These are phyloP conservation scores for Pulveroboletus frians DNA, from an alignment of 768 basidiomycete species.

Conservation along the genomic window DNA sequence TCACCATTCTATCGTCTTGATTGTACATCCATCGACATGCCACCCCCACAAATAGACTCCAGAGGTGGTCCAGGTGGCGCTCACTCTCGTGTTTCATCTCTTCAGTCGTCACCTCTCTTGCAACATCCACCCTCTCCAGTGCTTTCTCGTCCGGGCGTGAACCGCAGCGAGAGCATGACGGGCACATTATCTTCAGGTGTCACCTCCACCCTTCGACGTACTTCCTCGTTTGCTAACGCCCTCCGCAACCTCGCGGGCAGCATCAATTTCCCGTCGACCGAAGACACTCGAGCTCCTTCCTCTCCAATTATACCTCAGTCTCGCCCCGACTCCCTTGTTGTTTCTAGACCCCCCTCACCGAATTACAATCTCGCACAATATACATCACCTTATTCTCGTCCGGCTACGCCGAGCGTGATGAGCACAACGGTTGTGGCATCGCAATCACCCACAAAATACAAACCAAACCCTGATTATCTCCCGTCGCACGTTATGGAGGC, in stretches of 20 bases:
- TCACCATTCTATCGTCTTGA: constrained; percentile 80
- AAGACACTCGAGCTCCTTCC: constrained; percentile 45
- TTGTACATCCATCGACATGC: constrained; percentile 53
- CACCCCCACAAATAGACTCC: constrained; percentile 40
- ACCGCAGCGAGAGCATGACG: constrained; percentile 59
- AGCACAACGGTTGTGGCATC: constrained; percentile 21
- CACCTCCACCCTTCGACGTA: constrained; percentile 65
- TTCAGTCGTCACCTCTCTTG: constrained; percentile 45
- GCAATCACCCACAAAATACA: constrained; percentile 29
- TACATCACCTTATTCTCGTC: constrained; percentile 66
- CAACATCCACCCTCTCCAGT: constrained; percentile 45
- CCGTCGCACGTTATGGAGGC: constrained; percentile 83
- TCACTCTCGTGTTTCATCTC: constrained; percentile 43
- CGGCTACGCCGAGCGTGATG: constrained; percentile 38
- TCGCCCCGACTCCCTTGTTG: constrained; percentile 29
- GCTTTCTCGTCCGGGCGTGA: constrained; percentile 43
- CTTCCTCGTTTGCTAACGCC: constrained; percentile 76
- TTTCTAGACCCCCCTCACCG: constrained; percentile 72
- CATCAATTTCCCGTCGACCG: constrained; percentile 62
- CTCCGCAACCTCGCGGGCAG: constrained; percentile 65
- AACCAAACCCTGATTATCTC: constrained; percentile 47
- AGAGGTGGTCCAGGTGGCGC: constrained; percentile 25
- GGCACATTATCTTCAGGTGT: constrained; percentile 58
- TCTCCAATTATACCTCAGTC: constrained; percentile 25
- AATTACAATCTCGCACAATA: constrained; percentile 76